Base-by-base conservation (phyloP, 768 basidiomycete genomes). In the Hypsizygus marmoreus region DNA sequence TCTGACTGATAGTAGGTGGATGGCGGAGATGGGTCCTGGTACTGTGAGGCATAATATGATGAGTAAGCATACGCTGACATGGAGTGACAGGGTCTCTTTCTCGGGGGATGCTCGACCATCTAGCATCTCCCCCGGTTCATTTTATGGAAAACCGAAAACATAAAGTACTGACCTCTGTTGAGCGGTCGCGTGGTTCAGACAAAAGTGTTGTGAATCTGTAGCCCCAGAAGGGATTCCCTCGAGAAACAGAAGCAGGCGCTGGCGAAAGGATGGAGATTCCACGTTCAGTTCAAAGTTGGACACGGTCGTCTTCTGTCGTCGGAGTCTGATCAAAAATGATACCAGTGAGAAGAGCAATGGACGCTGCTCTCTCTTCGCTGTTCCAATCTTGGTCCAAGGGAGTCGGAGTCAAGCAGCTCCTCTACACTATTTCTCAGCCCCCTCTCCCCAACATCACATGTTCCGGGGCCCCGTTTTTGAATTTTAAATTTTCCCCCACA, bases 1-100 rank as follows among this genome's bases (percentile, higher is more conserved):
- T 75, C 68, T 62, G 75, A 70, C 49, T 74, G 69, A 41, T 64
- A 65, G 51, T 51, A 49, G 47, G 53, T 58, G 45, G 49, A 65
- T 49, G 59, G 53, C 49, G 47, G 42, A 43, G 69, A 64, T 51
- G 62, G 47, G 50, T 64, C 61, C 45, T 56, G 60, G 42, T 52
- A 59, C 43, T 63, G 58, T 43, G 64, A 55, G 14, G 60, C 59
- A 34, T 56, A 55, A 54, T 64, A 70, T 45, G 69, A 63, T 47
- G 67, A 62, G 57, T 66, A 67, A 63, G 65, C 59, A 66, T 60
- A 65, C 26, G 61, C 56, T 35, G 68, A 64, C 44, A 60, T 57
- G 39, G 65, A 60, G 70, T 63, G 4, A 24, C 14, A 20, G 7
- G 26, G 12, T 23, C 26, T 40, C 12, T 26, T 8, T 10, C 12